Evolutionary conservation across 352 stramenopile genomes (phyloP).

Genomic region (Globisporangium orthogonon): DNA sequence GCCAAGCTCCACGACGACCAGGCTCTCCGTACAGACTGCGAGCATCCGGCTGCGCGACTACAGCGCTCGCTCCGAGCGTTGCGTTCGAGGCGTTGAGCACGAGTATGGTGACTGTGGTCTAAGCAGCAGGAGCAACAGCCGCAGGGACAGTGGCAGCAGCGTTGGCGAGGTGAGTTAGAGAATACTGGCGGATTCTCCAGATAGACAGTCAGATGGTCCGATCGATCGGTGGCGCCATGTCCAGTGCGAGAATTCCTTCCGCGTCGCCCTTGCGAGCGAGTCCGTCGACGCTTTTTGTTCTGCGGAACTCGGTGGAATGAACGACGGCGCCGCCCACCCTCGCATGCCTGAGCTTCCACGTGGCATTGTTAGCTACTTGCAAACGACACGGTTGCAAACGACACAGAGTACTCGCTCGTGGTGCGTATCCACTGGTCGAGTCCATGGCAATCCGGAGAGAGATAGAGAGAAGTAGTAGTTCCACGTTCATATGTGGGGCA

Average conservation of each 20-base stretch:
- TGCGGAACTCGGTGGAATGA: not conserved
- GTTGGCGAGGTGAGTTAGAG: not conserved
- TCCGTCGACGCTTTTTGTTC: not conserved
- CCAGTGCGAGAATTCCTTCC: not conserved
- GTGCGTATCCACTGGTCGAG: too few species aligned
- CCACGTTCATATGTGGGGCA: too few species aligned
- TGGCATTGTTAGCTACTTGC: too few species aligned
- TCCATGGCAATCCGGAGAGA: too few species aligned
- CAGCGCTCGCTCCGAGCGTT: conserved; percentile 13
- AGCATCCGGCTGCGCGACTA: conserved; percentile 13
- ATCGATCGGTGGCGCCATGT: not conserved
- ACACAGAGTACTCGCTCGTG: too few species aligned
- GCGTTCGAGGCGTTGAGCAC: conserved; percentile 10
- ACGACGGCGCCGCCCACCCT: too few species aligned
- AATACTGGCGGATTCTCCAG: not conserved
- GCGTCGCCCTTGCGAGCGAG: not conserved
- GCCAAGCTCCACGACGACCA: not conserved
- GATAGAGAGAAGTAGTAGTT: too few species aligned
- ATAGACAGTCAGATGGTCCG: not conserved
- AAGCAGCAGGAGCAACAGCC: too few species aligned
- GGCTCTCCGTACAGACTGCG: conserved; percentile 4
- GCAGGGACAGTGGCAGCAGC: not conserved
- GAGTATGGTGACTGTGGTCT: conserved; percentile 6
- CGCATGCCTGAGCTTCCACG: not conserved
- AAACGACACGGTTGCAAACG: too few species aligned